Conservation (phyloP, 2,329 filamentous ascomycete species). For the Colletotrichum tanaceti region DNA sequence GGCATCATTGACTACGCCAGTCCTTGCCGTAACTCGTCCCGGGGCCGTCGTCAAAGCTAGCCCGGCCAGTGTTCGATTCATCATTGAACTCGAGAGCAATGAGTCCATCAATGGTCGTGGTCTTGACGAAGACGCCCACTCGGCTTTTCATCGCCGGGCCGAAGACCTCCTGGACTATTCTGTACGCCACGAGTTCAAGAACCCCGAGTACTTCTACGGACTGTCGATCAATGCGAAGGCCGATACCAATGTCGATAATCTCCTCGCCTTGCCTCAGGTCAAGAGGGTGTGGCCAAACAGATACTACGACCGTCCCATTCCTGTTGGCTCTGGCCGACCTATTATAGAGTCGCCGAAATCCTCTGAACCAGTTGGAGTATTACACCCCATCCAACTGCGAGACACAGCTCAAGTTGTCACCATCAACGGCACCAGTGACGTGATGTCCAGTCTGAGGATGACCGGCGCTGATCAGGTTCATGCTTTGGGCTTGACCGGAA, state of each 20-base stretch:
- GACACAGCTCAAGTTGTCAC: constrained; percentile 18
- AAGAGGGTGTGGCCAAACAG: constrained; percentile 40
- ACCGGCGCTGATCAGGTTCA: constrained; percentile 55
- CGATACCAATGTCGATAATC: constrained; percentile 18
- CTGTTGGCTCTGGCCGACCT: constrained; percentile 18
- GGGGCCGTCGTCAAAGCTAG: constrained; percentile 12
- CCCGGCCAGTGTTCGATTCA: constrained; percentile 24
- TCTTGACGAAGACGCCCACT: constrained; percentile 22
- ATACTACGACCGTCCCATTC: constrained; percentile 34
- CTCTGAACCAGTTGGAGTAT: constrained; percentile 12
- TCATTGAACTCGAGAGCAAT: constrained; percentile 27
- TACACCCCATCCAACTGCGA: constrained; percentile 8
- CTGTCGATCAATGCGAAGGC: constrained; percentile 39
- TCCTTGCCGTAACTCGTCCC: constrained; percentile 6
- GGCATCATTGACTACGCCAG: constrained; percentile 4
- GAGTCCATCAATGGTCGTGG: constrained; percentile 20
- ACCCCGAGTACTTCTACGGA: constrained; percentile 40
- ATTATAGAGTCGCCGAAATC: constrained; percentile 6
- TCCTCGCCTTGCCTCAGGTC: constrained; percentile 37
- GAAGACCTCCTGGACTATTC: constrained; percentile 30
- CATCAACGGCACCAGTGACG: constrained; percentile 32
- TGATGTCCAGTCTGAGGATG: constrained; percentile 30
- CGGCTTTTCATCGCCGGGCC: constrained; percentile 31
- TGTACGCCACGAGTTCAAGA: constrained; percentile 39
- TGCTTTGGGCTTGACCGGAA: constrained; percentile 51